A percentile compares a stretch with the other conserved stretches of the same genome.
Evolutionary conservation across 345 rosid genomes (phyloP).

Genomic region (Erysimum cheiranthoides): DNA sequence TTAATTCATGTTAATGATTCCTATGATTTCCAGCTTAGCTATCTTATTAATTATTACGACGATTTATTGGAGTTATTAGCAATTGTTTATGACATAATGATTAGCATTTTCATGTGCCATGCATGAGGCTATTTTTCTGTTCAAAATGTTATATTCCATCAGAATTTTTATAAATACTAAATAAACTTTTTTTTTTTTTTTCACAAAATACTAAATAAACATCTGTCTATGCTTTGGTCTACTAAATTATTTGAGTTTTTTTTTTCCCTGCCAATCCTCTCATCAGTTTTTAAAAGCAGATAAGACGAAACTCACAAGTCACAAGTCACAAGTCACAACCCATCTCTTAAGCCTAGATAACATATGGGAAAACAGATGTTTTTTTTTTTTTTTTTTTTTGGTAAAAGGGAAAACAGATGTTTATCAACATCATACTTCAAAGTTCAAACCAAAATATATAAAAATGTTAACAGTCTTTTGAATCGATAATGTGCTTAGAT

Average conservation of each 20-base stretch:
- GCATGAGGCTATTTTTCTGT: conserved; percentile 17
- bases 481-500: background rate
- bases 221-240: background rate
- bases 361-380: background rate
- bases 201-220: background rate
- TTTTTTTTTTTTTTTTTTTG: too few relatives aligned
- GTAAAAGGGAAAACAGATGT: background rate
- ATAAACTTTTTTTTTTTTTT: too few relatives aligned
- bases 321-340: too few relatives aligned
- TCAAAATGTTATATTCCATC: background rate
- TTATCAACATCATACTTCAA: background rate
- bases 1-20: conserved; percentile 28
- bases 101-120: conserved; percentile 39
- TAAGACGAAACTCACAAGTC: background rate
- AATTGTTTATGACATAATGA: conserved; percentile 22
- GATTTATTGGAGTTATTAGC: conserved; percentile 22
- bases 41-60: conserved; percentile 27
- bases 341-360: background rate
- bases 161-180: background rate
- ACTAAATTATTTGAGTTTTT: too few relatives aligned
- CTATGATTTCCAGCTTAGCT: conserved; percentile 35
- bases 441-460: conserved; percentile 7
- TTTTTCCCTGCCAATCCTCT: background rate
- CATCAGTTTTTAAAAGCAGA: background rate
- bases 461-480: background rate